Base-by-base conservation (phyloP, 352 stramenopile genomes). In the Blastocystis sp. region DNA sequence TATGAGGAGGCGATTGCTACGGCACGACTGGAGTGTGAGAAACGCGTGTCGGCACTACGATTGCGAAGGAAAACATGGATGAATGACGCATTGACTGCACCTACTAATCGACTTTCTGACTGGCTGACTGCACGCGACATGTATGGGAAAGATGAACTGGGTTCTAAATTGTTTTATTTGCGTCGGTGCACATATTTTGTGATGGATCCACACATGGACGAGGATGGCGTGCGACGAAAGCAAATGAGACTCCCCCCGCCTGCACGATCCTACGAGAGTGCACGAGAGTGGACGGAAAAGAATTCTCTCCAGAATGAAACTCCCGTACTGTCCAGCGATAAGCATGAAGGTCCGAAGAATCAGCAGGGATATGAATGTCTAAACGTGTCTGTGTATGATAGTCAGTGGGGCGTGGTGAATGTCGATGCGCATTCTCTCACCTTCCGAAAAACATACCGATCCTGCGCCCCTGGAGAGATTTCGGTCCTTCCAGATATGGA, bases 121-220 rank as follows among this genome's bases (percentile, higher is more conserved):
- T 84, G 73, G 73, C 73, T 23, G 20, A 43, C 50, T 43, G 29
- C 37, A 2, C 13, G n/a, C 15, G 18, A 47, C 43, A 43, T 15
- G 3, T 54, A 34, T n/a, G 26, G 23, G 18, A 20, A 39, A 29
- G 11, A 47, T 18, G 41, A 7, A 3, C 34, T 68, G 3, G 8
- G 29, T 7, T 68, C 73, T 7, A 68, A 63, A 15, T 23, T 43
- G 7, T 39, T 66, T 1, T 84, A 68, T 53, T 43, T 69, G 23
- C 20, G 41, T 18, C 73, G 26, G 8, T 84, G 73, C 39, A 68
- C 20, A 0, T 84, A 84, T 39, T 84, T 66, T 18, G 54, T 84
- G 15, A 50, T 69, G 23, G 54, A 64, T 84, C 73, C 73, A 7
- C 73, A 84, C 50, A 68, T 84, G 73, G 53, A 69, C 41, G n/a